A percentile compares a stretch with the other conserved stretches of the same genome.
These are phyloP conservation scores for Plenodomus tracheiphilus DNA, from an alignment of 2,329 filamentous ascomycete genomes.

Conservation along the genomic window DNA sequence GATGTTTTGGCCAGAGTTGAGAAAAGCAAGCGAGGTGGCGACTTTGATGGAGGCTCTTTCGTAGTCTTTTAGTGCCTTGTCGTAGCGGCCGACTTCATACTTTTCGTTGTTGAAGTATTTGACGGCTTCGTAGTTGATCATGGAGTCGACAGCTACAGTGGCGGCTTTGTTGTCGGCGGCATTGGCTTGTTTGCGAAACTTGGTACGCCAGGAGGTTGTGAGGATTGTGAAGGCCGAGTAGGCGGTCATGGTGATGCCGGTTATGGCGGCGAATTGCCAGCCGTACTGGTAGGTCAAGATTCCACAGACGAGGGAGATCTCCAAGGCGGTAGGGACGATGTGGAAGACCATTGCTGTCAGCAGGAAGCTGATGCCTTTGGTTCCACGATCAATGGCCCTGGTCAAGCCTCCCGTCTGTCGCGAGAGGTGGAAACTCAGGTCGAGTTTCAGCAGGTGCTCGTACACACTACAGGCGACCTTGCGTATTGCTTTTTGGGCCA, in stretches of 20 bases:
- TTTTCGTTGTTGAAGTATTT: conserved; percentile 99
- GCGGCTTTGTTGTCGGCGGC: conserved; percentile 94
- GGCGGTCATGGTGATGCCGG: conserved; percentile 83
- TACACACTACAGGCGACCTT: conserved; percentile 91
- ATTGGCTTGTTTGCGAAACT: conserved; percentile 93
- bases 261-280: conserved; percentile 87
- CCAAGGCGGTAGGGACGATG: conserved; percentile 87
- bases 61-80: conserved; percentile 81
- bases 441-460: conserved; percentile 81
- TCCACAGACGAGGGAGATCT: conserved; percentile 93
- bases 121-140: conserved; percentile 99
- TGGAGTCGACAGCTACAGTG: conserved; percentile 90
- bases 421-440: conserved; percentile 90
- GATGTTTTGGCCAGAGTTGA: conserved; percentile 95
- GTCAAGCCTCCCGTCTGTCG: conserved; percentile 95
- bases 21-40: conserved; percentile 85
- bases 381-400: conserved; percentile 91
- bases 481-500: conserved; percentile 94
- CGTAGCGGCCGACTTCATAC: conserved; percentile 89
- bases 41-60: conserved; percentile 96
- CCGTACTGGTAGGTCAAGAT: conserved; percentile 98
- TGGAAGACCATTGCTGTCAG: conserved; percentile 99
- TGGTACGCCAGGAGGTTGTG: conserved; percentile 96
- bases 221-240: conserved; percentile 97
- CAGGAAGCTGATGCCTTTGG: conserved; percentile 97